Evolutionary conservation across 192 early-diverging fungal genomes (phyloP).

Genomic region (Pilaira anomala): DNA sequence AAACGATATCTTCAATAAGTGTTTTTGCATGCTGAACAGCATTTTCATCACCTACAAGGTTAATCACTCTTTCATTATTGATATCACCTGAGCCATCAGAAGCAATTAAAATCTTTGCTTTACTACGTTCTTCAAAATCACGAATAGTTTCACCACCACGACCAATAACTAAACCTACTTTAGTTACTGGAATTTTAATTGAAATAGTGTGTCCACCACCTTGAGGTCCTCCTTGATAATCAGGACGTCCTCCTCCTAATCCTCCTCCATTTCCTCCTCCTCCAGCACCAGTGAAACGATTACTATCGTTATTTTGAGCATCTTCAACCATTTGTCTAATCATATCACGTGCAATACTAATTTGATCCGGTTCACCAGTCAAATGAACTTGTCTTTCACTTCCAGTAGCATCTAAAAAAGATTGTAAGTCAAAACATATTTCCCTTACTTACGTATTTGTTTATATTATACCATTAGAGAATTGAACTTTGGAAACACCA

Average conservation of each 20-base stretch:
- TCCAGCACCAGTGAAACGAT: slow-evolving; percentile 17
- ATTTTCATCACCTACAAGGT: slow-evolving; percentile 65
- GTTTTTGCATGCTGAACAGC: slow-evolving; percentile 67
- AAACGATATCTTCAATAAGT: slow-evolving; percentile 76
- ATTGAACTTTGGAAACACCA: slow-evolving; percentile 66
- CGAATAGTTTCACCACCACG: slow-evolving; percentile 75
- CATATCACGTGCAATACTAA: slow-evolving; percentile 49
- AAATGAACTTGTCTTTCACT: slow-evolving; percentile 50
- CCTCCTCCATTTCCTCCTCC: neutral
- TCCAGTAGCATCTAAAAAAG: slow-evolving; percentile 34
- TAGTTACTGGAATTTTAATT: slow-evolving; percentile 59
- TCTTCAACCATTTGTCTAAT: slow-evolving; percentile 49
- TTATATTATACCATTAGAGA: slow-evolving; percentile 33
- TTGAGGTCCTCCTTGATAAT: slow-evolving; percentile 9
- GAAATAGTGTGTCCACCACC: slow-evolving; percentile 30
- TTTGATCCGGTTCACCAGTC: slow-evolving; percentile 44
- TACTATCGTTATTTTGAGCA: slow-evolving; percentile 35
- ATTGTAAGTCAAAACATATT: too few species aligned
- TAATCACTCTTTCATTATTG: slow-evolving; percentile 52
- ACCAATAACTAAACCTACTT: slow-evolving; percentile 85
- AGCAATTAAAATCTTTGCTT: slow-evolving; percentile 68
- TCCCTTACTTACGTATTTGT: neutral
- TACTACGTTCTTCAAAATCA: slow-evolving; percentile 62
- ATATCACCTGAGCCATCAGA: slow-evolving; percentile 45
- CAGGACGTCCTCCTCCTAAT: too few species aligned